Evolutionary conservation across 2,329 filamentous ascomycete genomes (phyloP).

Genomic region (Fusarium goolgardi): DNA sequence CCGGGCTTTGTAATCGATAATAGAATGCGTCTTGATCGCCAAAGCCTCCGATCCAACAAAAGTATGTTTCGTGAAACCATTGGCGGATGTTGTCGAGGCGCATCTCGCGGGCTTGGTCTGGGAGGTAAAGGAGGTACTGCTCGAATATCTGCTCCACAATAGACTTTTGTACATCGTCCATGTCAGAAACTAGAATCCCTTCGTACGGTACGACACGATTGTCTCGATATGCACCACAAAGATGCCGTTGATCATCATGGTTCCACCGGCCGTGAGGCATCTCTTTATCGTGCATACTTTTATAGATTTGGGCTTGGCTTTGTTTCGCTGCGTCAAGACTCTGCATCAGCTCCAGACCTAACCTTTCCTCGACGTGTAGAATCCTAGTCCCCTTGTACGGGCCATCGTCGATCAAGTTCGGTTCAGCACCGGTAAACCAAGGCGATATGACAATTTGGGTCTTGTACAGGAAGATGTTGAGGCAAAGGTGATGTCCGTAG

Average conservation of each 20-base stretch:
- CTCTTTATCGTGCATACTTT: conserved; percentile 60
- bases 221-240: conserved; percentile 82
- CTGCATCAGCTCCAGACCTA: conserved; percentile 76
- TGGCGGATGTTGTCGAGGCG: conserved; percentile 51
- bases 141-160: background rate
- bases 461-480: conserved; percentile 75
- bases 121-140: conserved; percentile 76
- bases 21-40: conserved; percentile 72
- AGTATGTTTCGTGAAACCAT: conserved; percentile 76
- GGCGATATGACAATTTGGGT: conserved; percentile 76
- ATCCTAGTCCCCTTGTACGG: conserved; percentile 73
- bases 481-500: conserved; percentile 83
- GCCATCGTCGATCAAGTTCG: conserved; percentile 76
- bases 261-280: conserved; percentile 81
- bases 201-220: conserved; percentile 82
- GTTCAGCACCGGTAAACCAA: conserved; percentile 84
- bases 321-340: conserved; percentile 66
- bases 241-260: conserved; percentile 80
- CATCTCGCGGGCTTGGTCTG: conserved; percentile 60
- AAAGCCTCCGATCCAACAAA: conserved; percentile 80
- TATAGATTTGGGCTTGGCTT: background rate
- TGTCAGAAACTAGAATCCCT: conserved; percentile 66
- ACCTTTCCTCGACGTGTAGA: conserved; percentile 70
- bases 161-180: background rate
- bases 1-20: conserved; percentile 80